These are phyloP conservation scores for Heliamphora exappendiculata DNA, from an alignment of 148 eudicot genomes.

Conservation along the genomic window DNA sequence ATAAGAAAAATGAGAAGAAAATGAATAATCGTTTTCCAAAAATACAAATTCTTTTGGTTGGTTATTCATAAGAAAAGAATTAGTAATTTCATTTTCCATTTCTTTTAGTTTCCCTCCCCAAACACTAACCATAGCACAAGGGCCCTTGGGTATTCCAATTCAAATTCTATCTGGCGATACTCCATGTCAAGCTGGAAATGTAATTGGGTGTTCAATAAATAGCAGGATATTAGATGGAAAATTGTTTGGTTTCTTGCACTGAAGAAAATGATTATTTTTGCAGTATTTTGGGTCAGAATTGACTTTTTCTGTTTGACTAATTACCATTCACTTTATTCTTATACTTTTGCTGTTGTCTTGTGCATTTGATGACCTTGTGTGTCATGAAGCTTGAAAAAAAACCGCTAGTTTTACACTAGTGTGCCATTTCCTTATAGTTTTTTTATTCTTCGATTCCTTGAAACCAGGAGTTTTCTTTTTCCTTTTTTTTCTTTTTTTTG, in stretches of 20 bases:
- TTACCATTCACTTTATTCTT: background rate
- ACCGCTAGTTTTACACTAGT: background rate
- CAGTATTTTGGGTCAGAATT: background rate
- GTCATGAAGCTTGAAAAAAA: background rate
- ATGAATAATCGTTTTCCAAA: too few species aligned
- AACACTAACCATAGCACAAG: background rate
- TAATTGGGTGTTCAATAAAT: background rate
- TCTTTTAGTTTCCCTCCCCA: background rate
- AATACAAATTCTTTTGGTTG: background rate
- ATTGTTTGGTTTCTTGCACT: background rate
- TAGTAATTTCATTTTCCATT: background rate
- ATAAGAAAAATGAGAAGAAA: background rate
- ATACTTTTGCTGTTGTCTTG: background rate
- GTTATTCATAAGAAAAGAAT: too few species aligned
- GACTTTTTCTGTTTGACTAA: background rate
- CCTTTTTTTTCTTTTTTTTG: background rate
- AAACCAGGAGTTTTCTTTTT: background rate
- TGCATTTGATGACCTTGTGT: background rate
- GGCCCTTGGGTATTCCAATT: background rate
- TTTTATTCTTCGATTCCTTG: background rate
- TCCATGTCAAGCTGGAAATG: background rate
- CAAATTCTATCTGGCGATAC: background rate
- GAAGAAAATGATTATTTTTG: background rate
- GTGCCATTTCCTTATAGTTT: background rate
- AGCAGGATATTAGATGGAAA: background rate